Percentiles rank a stretch among this genome's conserved stretches.
phyloP scores from a whole-genome alignment of 352 stramenopile genomes.

The Phytophthora pisi region DNA sequence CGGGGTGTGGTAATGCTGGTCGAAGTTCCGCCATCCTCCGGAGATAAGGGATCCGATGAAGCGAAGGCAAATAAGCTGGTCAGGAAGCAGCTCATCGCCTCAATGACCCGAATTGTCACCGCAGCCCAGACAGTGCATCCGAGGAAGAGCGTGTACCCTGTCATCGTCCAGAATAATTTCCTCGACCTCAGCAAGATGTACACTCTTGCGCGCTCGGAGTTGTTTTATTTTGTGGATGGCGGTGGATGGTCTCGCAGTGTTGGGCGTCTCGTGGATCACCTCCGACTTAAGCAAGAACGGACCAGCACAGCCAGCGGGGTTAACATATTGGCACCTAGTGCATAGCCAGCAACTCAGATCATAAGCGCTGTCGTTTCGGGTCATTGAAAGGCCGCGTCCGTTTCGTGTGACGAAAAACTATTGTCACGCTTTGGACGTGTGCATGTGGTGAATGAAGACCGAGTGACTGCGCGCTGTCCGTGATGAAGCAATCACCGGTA shows the following conservation, averaged over 20 bases:
- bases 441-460: neutral
- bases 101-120: conserved; percentile 47
- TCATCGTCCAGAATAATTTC: conserved; percentile 64
- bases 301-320: conserved; percentile 23
- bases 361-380: neutral
- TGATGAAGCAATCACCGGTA: conserved; percentile 10
- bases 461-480: neutral
- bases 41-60: conserved; percentile 29
- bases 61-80: conserved; percentile 36
- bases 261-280: conserved; percentile 44
- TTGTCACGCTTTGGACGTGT: neutral
- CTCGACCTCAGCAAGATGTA: conserved; percentile 81
- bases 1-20: conserved; percentile 43
- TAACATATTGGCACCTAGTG: conserved; percentile 5
- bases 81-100: conserved; percentile 43
- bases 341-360: neutral
- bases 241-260: conserved; percentile 52
- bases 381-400: neutral
- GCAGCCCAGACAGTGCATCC: conserved; percentile 33
- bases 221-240: conserved; percentile 74
- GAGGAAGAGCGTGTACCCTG: conserved; percentile 51
- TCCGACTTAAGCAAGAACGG: conserved; percentile 44
- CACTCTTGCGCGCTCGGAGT: conserved; percentile 63
- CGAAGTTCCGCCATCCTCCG: conserved; percentile 22
- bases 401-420: neutral